These are phyloP conservation scores for Leccinum disarticulatum DNA, from an alignment of 768 basidiomycete species.

Conservation along the genomic window DNA sequence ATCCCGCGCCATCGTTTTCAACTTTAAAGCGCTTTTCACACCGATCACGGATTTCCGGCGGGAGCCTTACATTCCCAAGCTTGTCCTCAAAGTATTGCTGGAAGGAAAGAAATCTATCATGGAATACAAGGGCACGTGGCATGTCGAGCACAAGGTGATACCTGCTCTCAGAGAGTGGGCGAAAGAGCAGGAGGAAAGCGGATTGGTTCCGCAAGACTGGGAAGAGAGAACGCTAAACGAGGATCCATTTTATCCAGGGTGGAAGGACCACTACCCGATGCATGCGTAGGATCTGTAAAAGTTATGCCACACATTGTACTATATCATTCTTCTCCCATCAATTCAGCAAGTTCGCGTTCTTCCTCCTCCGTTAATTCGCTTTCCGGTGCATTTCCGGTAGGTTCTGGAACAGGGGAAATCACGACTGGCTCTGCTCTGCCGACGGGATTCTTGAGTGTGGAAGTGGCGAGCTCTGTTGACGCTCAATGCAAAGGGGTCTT, in stretches of 20 bases:
- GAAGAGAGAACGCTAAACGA: slow-evolving; percentile 49
- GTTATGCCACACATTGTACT: background rate
- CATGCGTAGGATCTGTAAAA: slow-evolving; percentile 10
- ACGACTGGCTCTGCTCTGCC: slow-evolving; percentile 17
- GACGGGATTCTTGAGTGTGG: slow-evolving; percentile 23
- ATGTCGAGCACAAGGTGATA: slow-evolving; percentile 43
- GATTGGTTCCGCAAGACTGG: slow-evolving; percentile 48
- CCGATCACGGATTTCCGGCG: slow-evolving; percentile 42
- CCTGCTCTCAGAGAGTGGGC: slow-evolving; percentile 48
- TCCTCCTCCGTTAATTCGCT: slow-evolving; percentile 78
- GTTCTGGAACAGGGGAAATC: slow-evolving; percentile 30
- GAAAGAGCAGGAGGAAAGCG: slow-evolving; percentile 47
- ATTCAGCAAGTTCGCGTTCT: slow-evolving; percentile 82
- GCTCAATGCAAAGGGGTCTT: background rate
- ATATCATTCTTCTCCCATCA: slow-evolving; percentile 47
- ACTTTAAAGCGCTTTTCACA: slow-evolving; percentile 55
- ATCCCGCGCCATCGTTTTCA: slow-evolving; percentile 51
- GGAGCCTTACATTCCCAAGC: slow-evolving; percentile 49
- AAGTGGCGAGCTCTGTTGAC: slow-evolving; percentile 27
- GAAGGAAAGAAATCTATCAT: slow-evolving; percentile 41
- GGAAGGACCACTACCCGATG: slow-evolving; percentile 32
- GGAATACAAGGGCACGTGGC: slow-evolving; percentile 44
- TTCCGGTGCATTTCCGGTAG: slow-evolving; percentile 30
- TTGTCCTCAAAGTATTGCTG: slow-evolving; percentile 43
- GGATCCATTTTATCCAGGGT: slow-evolving; percentile 51